Evolutionary conservation across 768 basidiomycete genomes (phyloP).

Genomic region (Sporobolomyces phaffii): DNA sequence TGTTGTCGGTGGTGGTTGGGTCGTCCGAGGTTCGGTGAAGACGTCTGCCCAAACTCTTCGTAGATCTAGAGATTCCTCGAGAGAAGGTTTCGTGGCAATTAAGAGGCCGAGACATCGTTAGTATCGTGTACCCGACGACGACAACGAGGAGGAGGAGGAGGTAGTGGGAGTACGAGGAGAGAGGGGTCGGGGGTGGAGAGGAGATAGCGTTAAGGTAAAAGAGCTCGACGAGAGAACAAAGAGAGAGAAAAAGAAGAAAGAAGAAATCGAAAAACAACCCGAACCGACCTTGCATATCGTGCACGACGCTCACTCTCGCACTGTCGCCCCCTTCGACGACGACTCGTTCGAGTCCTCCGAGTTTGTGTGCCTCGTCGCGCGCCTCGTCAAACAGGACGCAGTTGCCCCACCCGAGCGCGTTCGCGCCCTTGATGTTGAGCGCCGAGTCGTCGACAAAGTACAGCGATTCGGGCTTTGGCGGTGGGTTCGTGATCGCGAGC

Average conservation of each 20-base stretch:
- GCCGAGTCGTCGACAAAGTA: constrained; percentile 42
- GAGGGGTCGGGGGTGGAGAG: too few species aligned
- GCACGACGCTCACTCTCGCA: constrained; percentile 27
- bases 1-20: background rate
- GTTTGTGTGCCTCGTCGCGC: constrained; percentile 11
- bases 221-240: too few species aligned
- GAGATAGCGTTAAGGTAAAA: too few species aligned
- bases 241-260: too few species aligned
- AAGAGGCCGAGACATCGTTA: background rate
- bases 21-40: background rate
- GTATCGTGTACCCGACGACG: too few species aligned
- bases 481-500: constrained; percentile 5
- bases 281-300: constrained; percentile 22
- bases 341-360: constrained; percentile 16
- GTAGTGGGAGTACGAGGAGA: too few species aligned
- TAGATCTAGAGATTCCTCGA: background rate
- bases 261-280: background rate
- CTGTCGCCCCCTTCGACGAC: background rate
- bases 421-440: constrained; percentile 36
- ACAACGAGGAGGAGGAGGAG: too few species aligned
- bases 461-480: constrained; percentile 10
- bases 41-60: background rate
- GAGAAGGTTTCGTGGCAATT: background rate
- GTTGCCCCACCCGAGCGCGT: constrained; percentile 34
- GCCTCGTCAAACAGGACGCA: constrained; percentile 36